Percentiles rank a stretch among this genome's conserved stretches.
Evolutionary conservation across 2,329 filamentous ascomycete genomes (phyloP).

Genomic region (Fusarium torulosum): DNA sequence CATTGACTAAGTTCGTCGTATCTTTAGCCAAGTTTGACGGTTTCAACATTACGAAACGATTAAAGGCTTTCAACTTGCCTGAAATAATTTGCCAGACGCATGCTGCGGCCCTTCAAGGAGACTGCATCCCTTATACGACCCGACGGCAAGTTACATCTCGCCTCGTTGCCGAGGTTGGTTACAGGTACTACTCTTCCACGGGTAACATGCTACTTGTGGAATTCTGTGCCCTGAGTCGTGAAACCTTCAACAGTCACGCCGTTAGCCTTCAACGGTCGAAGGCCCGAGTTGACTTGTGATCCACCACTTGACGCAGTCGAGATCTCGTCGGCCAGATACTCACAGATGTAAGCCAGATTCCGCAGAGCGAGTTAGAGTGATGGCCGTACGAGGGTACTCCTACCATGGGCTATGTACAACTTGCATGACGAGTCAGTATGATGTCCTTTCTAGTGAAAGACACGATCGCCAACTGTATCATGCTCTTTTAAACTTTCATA

Average conservation of each 20-base stretch:
- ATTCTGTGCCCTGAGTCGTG: constrained; percentile 11
- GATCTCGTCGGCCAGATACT: constrained; percentile 20
- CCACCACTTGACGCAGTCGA: constrained; percentile 16
- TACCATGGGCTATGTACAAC: constrained; percentile 4
- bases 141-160: constrained; percentile 37
- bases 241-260: constrained; percentile 17
- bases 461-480: not conserved
- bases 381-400: constrained; percentile 2
- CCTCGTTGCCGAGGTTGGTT: constrained; percentile 38
- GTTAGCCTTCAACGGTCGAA: constrained; percentile 29
- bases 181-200: constrained; percentile 30
- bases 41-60: not conserved
- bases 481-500: not conserved
- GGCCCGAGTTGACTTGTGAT: constrained; percentile 16
- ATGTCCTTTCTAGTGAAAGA: not conserved
- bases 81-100: not conserved
- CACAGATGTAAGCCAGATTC: constrained; percentile 23
- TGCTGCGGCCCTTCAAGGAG: not conserved
- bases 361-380: constrained; percentile 18
- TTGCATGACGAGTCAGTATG: not conserved
- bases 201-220: constrained; percentile 12
- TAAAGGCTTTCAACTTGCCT: not conserved
- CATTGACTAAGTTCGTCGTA: not conserved
- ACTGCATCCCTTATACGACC: constrained; percentile 7
- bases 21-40: not conserved